These are phyloP conservation scores for Fraxinus xanthoxyloides DNA, from an alignment of 305 asterid species.

Conservation along the genomic window DNA sequence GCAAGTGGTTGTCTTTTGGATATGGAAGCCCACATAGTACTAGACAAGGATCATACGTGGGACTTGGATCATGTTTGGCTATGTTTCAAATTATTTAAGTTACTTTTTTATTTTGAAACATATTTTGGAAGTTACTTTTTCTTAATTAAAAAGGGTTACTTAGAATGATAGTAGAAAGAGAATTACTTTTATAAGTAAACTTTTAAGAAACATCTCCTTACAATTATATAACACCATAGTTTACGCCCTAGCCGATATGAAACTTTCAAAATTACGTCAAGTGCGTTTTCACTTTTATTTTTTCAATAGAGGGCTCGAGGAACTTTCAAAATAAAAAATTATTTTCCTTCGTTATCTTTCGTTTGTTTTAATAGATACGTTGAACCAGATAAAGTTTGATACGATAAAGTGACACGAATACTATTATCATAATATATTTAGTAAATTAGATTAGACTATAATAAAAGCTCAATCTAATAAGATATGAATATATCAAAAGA, in stretches of 20 bases:
- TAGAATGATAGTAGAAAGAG: neutral
- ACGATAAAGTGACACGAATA: neutral
- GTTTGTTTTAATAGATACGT: neutral
- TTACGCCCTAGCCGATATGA: neutral
- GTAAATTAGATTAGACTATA: no score
- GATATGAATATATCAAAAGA: neutral
- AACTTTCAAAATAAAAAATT: neutral
- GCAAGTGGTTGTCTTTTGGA: neutral
- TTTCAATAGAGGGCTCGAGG: neutral
- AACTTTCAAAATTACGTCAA: neutral
- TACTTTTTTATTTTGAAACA: neutral
- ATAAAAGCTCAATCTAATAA: neutral
- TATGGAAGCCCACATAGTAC: neutral
- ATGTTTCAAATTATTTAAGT: neutral
- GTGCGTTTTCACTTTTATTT: neutral
- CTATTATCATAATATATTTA: neutral
- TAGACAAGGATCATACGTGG: neutral
- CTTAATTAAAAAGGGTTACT: neutral
- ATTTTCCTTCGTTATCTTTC: neutral
- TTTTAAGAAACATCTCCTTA: neutral
- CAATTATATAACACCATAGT: neutral
- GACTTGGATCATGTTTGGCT: neutral
- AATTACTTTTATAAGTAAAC: neutral
- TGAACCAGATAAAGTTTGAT: neutral
- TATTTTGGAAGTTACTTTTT: neutral